Evolutionary conservation across 306 rosid species (phyloP), one percentile per base, ranked within the genome.

Genomic region (Cicer judaicum): DNA sequence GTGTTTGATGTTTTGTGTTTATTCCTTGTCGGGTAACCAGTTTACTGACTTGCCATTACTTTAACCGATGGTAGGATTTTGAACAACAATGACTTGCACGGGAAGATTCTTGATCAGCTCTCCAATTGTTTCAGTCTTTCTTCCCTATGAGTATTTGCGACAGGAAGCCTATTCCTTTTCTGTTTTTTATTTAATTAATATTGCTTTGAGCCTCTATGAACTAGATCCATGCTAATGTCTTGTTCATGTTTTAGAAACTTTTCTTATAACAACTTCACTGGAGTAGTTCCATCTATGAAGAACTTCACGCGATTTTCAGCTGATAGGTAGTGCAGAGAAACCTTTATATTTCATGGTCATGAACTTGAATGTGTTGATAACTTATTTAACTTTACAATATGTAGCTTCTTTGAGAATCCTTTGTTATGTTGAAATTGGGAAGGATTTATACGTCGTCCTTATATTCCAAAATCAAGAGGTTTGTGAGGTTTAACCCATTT

Each of bases 241-340:
- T 69, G n/a, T 70, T 55, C 1, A 3, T 53, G 10, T 10, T 75
- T 38, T 41, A 93, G 97, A 80, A 93, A 91, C 64, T 85, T 93
- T n/a, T 93, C 97, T 0, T 93, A 89, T 85, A 93, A 93, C 54
- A 93, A 93, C 80, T 67, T 93, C 1, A 83, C 97, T 5, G 96
- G 98, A 6, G 61, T 64, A 44, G 74, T 91, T 39, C 97, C 97
- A 52, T 81, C 87, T 0, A 64, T 82, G 81, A 84, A 75, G 74
- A 91, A 90, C 82, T 88, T 91, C 80, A 79, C 96, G 1, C 85
- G 91, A 4, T 91, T 93, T 75, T 68, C 88, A 18, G 88, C 87
- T 9, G 84, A 91, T 73, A 86, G 97, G 98, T 91, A 85, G 4
- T 70, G 9, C 16, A 7, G 11, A 10, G 53, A 18, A 11, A 0